Evolutionary conservation across 2,329 filamentous ascomycete species (phyloP), one percentile per base, ranked within the genome.

Genomic region (Cordyceps javanica): DNA sequence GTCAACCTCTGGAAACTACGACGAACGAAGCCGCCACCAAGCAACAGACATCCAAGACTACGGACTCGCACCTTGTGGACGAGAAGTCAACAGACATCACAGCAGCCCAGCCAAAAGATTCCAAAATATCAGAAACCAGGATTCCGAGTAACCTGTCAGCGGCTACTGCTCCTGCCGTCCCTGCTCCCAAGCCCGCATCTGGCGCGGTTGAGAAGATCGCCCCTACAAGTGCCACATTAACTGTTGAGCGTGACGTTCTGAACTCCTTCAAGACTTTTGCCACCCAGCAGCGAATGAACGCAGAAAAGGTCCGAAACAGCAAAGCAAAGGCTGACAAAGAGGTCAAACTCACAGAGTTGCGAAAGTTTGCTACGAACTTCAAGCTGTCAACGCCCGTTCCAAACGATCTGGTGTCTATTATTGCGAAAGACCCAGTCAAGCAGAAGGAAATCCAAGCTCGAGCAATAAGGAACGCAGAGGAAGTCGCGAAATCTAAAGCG

Each of bases 391-490:
- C 93, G 3, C 91, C 92, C 6, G 91, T 99, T 11, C 94, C 94
- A 1, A 86, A 83, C 53, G 94, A 99, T 71, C 75, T 99, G 36
- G 91, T 99, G 28, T 88, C 90, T 1, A 99, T 99, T 63, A 88
- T 99, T 60, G 93, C 94, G 59, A 99, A 97, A 70, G 94, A 99
- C 69, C 91, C 91, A n/a, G 82, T 78, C 46, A 99, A 97, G 75
- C 94, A 97, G 73, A 86, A 91, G 67, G 86, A 92, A 68, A 97
- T 99, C 62, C 88, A 96, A 67, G 88, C 91, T 65, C 95, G 92
- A 72, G 91, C 91, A 1, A 85, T 90, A 60, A 83, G 85, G 67
- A 88, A 93, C 63, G 86, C 85, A 2, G 86, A 90, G 61, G 82
- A 86, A 61, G 72, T 82, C 55, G 73, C 75, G 4, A 80, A 84